Conservation (phyloP, 257 asterid species). For the Jacaranda mimosifolia region DNA sequence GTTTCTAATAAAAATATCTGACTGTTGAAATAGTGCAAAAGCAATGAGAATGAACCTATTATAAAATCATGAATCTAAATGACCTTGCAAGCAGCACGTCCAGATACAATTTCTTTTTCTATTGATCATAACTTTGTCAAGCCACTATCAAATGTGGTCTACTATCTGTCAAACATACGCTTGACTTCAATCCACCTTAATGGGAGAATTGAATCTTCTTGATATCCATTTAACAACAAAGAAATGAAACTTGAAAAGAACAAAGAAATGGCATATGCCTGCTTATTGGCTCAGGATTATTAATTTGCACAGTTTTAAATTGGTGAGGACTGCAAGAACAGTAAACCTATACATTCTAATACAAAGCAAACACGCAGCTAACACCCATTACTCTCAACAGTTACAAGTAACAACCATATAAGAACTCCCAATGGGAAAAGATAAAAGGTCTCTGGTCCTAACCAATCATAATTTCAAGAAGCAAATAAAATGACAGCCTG, state of each 20-base stretch:
- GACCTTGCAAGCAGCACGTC: background rate
- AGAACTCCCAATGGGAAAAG: background rate
- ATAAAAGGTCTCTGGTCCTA: no score
- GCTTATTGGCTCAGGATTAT: background rate
- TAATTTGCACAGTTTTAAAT: background rate
- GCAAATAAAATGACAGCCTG: background rate
- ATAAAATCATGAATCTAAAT: background rate
- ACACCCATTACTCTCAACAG: background rate
- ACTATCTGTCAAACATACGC: background rate
- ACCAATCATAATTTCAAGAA: background rate
- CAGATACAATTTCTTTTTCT: background rate
- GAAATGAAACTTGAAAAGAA: background rate
- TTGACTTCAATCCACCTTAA: no score
- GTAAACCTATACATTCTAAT: background rate
- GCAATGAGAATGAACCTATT: background rate
- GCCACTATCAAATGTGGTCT: background rate
- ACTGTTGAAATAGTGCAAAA: background rate
- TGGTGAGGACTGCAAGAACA: background rate
- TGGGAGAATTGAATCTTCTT: background rate
- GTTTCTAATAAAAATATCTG: background rate
- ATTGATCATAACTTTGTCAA: constrained; percentile 5
- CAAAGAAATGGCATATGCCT: background rate
- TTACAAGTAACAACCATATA: background rate
- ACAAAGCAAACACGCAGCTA: background rate
- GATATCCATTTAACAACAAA: background rate